Conservation (phyloP, 1,284 basidiomycete species). For the Phylloboletellus chloephorus region DNA sequence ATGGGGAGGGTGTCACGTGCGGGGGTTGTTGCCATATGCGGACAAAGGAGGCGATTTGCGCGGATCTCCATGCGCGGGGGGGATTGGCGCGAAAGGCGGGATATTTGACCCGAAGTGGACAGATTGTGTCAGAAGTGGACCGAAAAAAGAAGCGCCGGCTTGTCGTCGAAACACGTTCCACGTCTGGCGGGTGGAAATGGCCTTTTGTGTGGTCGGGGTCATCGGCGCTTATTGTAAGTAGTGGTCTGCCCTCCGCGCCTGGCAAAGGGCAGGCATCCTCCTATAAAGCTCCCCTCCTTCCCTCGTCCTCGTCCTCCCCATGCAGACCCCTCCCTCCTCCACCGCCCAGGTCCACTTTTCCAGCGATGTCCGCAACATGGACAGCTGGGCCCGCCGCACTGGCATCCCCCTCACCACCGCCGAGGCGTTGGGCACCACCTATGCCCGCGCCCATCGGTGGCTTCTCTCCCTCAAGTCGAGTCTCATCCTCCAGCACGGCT, state of each 20-base stretch:
- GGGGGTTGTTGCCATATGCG: constrained; percentile 25
- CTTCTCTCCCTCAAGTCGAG: constrained; percentile 53
- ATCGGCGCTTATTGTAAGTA: too few relatives aligned
- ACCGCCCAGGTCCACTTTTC: constrained; percentile 68
- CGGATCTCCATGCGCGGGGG: constrained; percentile 16
- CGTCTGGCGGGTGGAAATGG: constrained; percentile 42
- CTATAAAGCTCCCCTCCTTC: constrained; percentile 25
- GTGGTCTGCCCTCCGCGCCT: constrained; percentile 29
- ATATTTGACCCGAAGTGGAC: constrained; percentile 18
- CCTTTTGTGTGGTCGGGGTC: constrained; percentile 43
- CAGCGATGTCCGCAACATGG: constrained; percentile 71
- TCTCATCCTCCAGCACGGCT: constrained; percentile 62
- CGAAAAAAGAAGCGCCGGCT: constrained; percentile 18
- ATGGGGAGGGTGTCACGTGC: constrained; percentile 16
- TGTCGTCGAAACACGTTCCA: constrained; percentile 55
- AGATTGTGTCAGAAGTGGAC: constrained; percentile 19
- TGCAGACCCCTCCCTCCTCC: constrained; percentile 37
- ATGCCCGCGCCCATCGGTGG: constrained; percentile 73
- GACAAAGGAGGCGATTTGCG: constrained; percentile 22
- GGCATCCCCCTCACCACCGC: constrained; percentile 74
- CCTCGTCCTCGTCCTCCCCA: constrained; percentile 16
- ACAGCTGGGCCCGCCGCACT: constrained; percentile 71
- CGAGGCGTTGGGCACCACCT: constrained; percentile 70
- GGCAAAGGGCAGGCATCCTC: constrained; percentile 33
- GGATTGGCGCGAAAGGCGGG: constrained; percentile 13